phyloP scores from a whole-genome alignment of 768 basidiomycete species.

The Suillus alpinus region DNA sequence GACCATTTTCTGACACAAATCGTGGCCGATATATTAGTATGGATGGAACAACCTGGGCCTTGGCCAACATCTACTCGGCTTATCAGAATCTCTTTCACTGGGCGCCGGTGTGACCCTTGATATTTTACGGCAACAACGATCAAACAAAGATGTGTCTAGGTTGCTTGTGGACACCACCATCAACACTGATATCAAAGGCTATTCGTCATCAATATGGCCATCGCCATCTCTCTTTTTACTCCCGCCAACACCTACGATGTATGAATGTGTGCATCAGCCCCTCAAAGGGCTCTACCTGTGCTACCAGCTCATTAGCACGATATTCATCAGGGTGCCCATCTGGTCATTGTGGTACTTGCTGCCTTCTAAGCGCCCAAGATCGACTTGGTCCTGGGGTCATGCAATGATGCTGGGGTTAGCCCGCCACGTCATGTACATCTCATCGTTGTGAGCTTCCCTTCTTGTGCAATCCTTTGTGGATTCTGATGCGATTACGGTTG shows the following conservation, averaged over 20 bases:
- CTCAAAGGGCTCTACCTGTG: constrained; percentile 47
- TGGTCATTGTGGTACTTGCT: constrained; percentile 41
- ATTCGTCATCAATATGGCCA: not conserved
- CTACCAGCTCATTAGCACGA: constrained; percentile 38
- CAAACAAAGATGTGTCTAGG: no score
- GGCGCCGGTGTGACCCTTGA: not conserved
- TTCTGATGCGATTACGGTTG: not conserved
- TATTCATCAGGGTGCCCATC: constrained; percentile 45
- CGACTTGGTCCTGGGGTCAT: constrained; percentile 45
- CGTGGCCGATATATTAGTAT: not conserved
- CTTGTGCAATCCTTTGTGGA: not conserved
- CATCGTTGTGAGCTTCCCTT: constrained; percentile 16
- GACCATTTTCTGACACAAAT: not conserved
- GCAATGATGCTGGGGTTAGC: constrained; percentile 34
- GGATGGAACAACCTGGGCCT: not conserved
- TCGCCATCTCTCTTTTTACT: not conserved
- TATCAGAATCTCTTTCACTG: not conserved
- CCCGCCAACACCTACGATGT: constrained; percentile 6
- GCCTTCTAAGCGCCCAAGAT: constrained; percentile 39
- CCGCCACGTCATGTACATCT: constrained; percentile 27
- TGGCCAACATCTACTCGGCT: not conserved
- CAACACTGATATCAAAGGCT: not conserved
- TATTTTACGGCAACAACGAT: not conserved
- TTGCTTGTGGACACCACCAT: not conserved
- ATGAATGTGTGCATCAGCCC: constrained; percentile 35